phyloP scores from a whole-genome alignment of 768 basidiomycete genomes.

The Kwoniella sp. region DNA sequence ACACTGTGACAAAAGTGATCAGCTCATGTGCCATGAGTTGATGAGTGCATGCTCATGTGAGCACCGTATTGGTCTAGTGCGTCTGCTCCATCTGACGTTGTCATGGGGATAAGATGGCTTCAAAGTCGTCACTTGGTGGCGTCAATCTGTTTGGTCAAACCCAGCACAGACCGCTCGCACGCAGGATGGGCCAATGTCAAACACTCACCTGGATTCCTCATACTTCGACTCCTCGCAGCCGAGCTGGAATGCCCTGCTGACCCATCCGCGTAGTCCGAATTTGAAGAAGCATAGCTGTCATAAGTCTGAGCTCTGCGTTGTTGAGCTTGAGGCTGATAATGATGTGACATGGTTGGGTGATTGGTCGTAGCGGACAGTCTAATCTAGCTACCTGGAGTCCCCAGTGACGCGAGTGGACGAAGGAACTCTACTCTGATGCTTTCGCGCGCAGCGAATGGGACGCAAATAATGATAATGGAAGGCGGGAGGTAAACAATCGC shows the following conservation, averaged over 20 bases:
- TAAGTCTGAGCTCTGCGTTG: constrained; percentile 46
- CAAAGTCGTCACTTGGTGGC: too few species aligned
- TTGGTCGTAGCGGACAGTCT: too few species aligned
- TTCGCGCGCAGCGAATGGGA: neutral
- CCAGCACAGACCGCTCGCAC: neutral
- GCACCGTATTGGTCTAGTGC: too few species aligned
- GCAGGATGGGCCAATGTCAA: neutral
- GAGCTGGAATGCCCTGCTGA: constrained; percentile 13
- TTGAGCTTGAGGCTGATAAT: neutral
- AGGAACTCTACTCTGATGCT: neutral
- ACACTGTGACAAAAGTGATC: neutral
- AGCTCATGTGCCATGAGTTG: neutral
- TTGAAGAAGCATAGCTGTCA: constrained; percentile 26
- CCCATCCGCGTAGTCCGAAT: constrained; percentile 18
- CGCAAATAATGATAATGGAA: neutral
- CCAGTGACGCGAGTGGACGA: neutral
- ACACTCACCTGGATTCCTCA: constrained; percentile 31
- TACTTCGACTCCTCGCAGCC: constrained; percentile 39
- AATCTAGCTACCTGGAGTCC: too few species aligned
- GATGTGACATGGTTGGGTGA: neutral
- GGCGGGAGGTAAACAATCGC: neutral
- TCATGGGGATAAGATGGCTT: too few species aligned
- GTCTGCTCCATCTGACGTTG: neutral
- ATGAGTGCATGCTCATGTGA: too few species aligned
- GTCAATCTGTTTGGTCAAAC: too few species aligned